These are phyloP conservation scores for Chlorociboria aeruginascens DNA, from an alignment of 495 filamentous ascomycete species.

Conservation along the genomic window DNA sequence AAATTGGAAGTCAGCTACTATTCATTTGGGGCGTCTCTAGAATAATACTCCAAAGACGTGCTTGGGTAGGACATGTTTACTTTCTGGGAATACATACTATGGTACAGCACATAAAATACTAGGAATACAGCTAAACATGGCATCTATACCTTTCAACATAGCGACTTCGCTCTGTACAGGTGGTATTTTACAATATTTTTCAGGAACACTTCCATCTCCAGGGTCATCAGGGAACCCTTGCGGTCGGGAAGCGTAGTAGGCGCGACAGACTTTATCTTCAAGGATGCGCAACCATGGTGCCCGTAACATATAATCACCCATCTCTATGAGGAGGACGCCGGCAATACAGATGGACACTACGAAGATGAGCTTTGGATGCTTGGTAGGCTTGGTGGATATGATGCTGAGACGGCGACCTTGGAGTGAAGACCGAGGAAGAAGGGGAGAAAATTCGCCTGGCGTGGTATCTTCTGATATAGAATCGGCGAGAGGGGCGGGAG, in stretches of 20 bases:
- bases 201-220: not conserved
- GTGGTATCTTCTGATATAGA: too few relatives aligned
- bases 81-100: not conserved
- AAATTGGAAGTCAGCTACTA: not conserved
- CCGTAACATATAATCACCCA: not conserved
- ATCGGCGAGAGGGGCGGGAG: too few relatives aligned
- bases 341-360: not conserved
- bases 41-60: too few relatives aligned
- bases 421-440: too few relatives aligned
- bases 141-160: not conserved
- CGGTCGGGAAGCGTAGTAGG: not conserved
- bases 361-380: not conserved
- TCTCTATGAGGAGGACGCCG: not conserved
- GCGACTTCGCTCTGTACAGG: not conserved
- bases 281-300: not conserved
- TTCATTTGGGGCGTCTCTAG: too few relatives aligned
- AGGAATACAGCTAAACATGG: not conserved
- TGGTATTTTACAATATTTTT: not conserved
- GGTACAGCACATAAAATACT: not conserved
- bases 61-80: too few relatives aligned
- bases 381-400: not conserved
- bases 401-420: too few relatives aligned
- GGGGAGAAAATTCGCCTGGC: too few relatives aligned
- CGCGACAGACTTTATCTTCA: not conserved
- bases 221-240: not conserved